These are phyloP conservation scores for Alternaria atra DNA, from an alignment of 2,329 filamentous ascomycete genomes.

Conservation along the genomic window DNA sequence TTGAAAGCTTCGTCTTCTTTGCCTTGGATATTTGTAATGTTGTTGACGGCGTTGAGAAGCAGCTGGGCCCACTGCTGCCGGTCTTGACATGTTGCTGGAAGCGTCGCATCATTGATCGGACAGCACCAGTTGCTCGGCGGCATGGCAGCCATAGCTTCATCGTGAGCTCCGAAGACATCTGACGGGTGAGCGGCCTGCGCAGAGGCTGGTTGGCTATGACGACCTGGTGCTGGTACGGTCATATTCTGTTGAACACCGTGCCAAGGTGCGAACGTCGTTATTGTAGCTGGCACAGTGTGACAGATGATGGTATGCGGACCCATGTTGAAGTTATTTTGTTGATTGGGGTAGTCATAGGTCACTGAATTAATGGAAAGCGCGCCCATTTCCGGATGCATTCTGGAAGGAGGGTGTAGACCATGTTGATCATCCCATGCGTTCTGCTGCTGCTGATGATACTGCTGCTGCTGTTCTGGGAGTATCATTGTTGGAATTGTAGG, in stretches of 20 bases:
- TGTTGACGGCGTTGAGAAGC: slow-evolving; percentile 14
- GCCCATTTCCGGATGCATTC: too few species aligned
- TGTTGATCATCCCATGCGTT: not conserved
- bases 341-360: not conserved
- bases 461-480: not conserved
- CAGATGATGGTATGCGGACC: not conserved
- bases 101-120: slow-evolving; percentile 3
- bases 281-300: not conserved
- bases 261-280: accelerated
- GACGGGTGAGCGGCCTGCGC: not conserved
- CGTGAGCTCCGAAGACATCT: not conserved
- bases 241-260: not conserved
- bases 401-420: not conserved
- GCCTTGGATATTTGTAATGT: not conserved
- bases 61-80: slow-evolving; percentile 5
- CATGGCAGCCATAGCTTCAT: not conserved
- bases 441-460: not conserved
- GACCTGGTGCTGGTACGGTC: not conserved
- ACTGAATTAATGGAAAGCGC: too few species aligned
- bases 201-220: not conserved
- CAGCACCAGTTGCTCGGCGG: slow-evolving; percentile 3
- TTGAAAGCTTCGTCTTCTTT: not conserved
- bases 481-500: not conserved
- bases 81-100: slow-evolving; percentile 3
- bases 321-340: not conserved